Evolutionary conservation across 2,329 filamentous ascomycete genomes (phyloP), one percentile per base, ranked within the genome.

Genomic region (Dothiorella sarmentorum): DNA sequence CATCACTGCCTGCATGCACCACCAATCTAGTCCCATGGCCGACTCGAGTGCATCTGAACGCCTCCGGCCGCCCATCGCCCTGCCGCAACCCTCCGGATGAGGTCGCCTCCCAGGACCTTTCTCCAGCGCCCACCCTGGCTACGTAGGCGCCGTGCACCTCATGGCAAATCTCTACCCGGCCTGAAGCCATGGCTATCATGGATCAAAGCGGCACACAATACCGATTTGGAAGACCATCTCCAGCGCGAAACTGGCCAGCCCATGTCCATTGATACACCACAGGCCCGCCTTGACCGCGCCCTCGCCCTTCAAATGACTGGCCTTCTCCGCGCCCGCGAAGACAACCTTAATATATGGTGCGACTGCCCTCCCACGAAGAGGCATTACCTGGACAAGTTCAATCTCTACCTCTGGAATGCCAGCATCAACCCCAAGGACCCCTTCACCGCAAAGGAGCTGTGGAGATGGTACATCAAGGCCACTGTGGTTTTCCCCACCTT

Each of bases 391-490:
- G 55, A 27, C 7, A 61, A 61, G 33, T 56, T 71, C 9, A 62
- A 65, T 27, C n/a, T 58, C 17, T 29, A 64, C 13, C 43, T 70
- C 7, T 49, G 37, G 11, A 51, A 61, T n/a, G 63, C 61, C 27
- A 4, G 60, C 13, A 7, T 29, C 26, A 29, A 58, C 10, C 18
- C 57, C 60, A 51, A 43, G 24, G 10, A 60, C 57, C 10, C 31
- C 44, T 35, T 55, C 38, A 5, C 62, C 11, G 63, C 61, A 17
- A 58, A 56, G 10, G 56, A 53, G 7, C 31, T 74, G 18, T 74
- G 72, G 72, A 63, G 62, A 52, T 66, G 66, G 17, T 75, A 74
- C 56, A 57, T 24, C 18, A 53, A 61, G 11, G 65, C 66, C 3
- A 71, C 66, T 37, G 31, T 59, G 6, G 60, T 22, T 4, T 60